phyloP scores from a whole-genome alignment of 208 protist species.

The Crithidia thermophila region DNA sequence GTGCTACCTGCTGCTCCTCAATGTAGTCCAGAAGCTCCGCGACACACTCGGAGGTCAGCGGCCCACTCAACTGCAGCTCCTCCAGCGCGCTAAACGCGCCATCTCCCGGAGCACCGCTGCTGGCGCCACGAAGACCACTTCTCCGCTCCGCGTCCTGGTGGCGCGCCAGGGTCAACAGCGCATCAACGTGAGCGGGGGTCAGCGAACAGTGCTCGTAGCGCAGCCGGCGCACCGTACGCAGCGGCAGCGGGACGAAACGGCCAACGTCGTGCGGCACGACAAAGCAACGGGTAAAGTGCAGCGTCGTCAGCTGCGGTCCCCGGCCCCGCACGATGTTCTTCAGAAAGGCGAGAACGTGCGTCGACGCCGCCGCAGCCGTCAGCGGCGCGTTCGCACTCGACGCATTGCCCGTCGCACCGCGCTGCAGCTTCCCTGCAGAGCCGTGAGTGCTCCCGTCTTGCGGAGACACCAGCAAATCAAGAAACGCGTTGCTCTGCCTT shows the following conservation, averaged over 20 bases:
- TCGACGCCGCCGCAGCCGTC: background rate
- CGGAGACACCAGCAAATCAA: constrained; percentile 39
- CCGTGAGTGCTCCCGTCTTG: background rate
- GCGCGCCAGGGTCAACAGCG: constrained; percentile 41
- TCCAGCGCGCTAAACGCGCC: constrained; percentile 32
- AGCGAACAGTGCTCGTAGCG: constrained; percentile 67
- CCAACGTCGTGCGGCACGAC: constrained; percentile 51
- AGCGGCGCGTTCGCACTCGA: background rate
- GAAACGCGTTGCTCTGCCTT: constrained; percentile 35
- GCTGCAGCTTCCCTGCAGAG: too few relatives aligned
- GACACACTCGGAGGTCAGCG: constrained; percentile 53
- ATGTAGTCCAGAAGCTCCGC: constrained; percentile 61
- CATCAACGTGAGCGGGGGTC: constrained; percentile 58
- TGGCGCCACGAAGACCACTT: background rate
- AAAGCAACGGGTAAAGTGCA: constrained; percentile 57
- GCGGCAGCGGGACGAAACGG: constrained; percentile 32
- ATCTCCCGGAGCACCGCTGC: background rate
- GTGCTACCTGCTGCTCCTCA: constrained; percentile 34
- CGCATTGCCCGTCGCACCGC: background rate
- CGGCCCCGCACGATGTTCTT: constrained; percentile 40
- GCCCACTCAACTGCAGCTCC: constrained; percentile 72
- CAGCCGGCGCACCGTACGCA: constrained; percentile 37
- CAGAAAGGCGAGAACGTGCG: constrained; percentile 49
- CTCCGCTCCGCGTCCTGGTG: constrained; percentile 12
- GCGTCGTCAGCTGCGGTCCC: constrained; percentile 19